Conservation (phyloP, 1,284 basidiomycete genomes). For the Termitomyces sp. region DNA sequence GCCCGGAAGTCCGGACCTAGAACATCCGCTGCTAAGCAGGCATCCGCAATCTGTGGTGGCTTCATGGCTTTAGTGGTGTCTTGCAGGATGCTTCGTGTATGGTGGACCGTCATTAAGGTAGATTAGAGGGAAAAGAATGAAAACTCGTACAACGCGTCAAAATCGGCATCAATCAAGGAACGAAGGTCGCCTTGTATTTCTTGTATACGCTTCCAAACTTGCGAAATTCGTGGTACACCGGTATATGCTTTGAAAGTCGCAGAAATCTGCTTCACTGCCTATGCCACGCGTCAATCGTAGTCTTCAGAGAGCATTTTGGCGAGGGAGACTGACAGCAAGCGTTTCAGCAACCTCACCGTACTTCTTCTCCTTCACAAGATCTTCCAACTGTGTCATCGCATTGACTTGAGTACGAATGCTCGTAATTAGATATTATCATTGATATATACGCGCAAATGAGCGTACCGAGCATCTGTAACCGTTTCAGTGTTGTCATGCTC, state of each 20-base stretch:
- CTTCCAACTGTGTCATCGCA: conserved; percentile 76
- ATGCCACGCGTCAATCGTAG: conserved; percentile 7
- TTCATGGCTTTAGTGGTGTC: conserved; percentile 68
- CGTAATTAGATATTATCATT: not conserved
- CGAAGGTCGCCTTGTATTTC: conserved; percentile 75
- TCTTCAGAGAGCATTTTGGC: not conserved
- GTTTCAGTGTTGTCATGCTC: conserved; percentile 87
- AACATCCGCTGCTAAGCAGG: conserved; percentile 82
- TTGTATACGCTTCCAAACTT: conserved; percentile 75
- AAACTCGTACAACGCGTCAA: conserved; percentile 78
- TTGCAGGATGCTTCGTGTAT: conserved; percentile 62
- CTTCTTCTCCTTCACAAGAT: conserved; percentile 69
- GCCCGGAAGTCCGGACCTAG: conserved; percentile 78
- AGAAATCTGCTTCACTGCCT: conserved; percentile 88
- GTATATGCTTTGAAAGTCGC: conserved; percentile 72
- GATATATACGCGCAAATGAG: conserved; percentile 10
- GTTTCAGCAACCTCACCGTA: conserved; percentile 85
- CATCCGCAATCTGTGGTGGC: conserved; percentile 62
- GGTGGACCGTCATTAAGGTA: not conserved
- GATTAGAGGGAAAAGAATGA: not conserved
- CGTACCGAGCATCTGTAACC: conserved; percentile 91
- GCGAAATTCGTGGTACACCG: conserved; percentile 70
- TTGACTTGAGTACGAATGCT: conserved; percentile 57
- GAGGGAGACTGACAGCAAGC: conserved; percentile 51
- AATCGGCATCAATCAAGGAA: conserved; percentile 78